A percentile compares a stretch with the other conserved stretches of the same genome.
Evolutionary conservation across 2,329 filamentous ascomycete species (phyloP).

Genomic region (Colletotrichum simmondsii): DNA sequence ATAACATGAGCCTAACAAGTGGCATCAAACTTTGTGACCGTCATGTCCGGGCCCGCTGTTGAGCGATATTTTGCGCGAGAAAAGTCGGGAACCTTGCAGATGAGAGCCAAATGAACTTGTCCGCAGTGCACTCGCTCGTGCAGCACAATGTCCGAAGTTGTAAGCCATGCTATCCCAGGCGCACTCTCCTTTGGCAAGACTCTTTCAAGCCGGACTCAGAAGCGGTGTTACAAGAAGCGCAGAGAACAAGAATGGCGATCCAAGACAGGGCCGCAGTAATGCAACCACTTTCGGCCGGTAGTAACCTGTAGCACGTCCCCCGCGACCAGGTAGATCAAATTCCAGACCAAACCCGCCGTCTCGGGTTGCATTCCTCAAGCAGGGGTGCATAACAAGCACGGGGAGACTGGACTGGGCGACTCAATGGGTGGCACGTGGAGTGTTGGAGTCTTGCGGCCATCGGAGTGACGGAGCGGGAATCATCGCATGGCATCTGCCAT

Average conservation of each 20-base stretch:
- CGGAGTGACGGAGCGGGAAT: background rate
- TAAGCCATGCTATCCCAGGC: background rate
- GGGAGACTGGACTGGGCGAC: background rate
- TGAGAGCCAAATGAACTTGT: background rate
- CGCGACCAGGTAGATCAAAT: conserved; percentile 15
- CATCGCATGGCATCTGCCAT: background rate
- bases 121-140: conserved; percentile 4
- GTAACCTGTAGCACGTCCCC: conserved; percentile 14
- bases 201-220: background rate
- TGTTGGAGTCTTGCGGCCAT: background rate
- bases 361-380: conserved; percentile 18
- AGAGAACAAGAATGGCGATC: background rate
- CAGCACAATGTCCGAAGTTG: background rate
- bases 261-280: conserved; percentile 11
- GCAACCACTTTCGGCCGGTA: conserved; percentile 15
- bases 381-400: conserved; percentile 16
- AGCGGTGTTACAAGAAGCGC: background rate
- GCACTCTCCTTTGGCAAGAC: background rate
- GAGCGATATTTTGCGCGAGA: background rate
- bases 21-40: background rate
- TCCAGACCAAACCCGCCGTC: conserved; percentile 12
- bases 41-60: background rate
- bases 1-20: background rate
- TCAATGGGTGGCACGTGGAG: conserved; percentile 18
- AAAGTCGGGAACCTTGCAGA: background rate